Base-by-base conservation (phyloP, 2,329 filamentous ascomycete genomes). In the Akanthomyces lecanii region DNA sequence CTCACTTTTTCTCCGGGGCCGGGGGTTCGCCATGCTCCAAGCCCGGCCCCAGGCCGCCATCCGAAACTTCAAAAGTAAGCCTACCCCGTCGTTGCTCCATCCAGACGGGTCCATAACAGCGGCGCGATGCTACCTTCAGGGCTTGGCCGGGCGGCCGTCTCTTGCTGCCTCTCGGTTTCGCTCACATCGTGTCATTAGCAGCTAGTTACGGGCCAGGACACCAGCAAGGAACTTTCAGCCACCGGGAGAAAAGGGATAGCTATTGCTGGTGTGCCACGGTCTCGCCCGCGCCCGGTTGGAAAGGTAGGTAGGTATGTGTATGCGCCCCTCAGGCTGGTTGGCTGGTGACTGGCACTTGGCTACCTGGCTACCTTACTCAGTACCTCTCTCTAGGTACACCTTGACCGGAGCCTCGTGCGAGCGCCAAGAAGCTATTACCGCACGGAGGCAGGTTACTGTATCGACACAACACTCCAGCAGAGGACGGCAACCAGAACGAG, bases 11-110 rank as follows among this genome's bases (percentile, higher is more conserved):
- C 11, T 21, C 30, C 30, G 18, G 50, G 30, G 48, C 28, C 16
- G 52, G 52, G 52, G 52, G 23, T 40, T 28, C 30, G 44, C 48
- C 56, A 59, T 50, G 7, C 55, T 30, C 28, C 28, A 30, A 25
- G 33, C 7, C 33, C 33, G 28, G 54, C 54, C 54, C 54, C 54
- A 57, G 54, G n/a, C 54, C 45, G 54, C 42, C 42, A 36, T 57
- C 28, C 28, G 44, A 48, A 54, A 54, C 52, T 54, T 40, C 10
- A 10, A 54, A 25, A 23, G 42, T 28, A 42, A 57, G 55, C 14
- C 44, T 12, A 6, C n/a, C 30, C 45, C 30, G 7, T 54, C 51
- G 30, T 47, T 38, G 55, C 56, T 50, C 56, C 56, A 50, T 59
- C 45, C 30, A 12, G 33, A 50, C 30, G 45, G 44, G 28, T 25